These are phyloP conservation scores for Plasmopara viticola DNA, from an alignment of 352 stramenopile genomes.

Conservation along the genomic window DNA sequence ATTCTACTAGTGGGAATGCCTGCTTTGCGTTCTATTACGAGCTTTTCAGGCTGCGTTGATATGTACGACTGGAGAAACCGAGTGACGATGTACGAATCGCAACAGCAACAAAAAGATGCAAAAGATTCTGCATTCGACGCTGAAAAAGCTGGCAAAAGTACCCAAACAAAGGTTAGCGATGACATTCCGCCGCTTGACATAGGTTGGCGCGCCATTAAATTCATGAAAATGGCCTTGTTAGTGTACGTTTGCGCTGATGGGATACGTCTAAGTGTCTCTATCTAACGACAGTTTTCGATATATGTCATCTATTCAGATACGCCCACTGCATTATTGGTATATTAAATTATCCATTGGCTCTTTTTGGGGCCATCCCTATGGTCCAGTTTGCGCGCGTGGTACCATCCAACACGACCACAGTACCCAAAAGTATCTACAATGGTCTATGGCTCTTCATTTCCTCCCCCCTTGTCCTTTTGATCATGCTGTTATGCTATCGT, in stretches of 20 bases:
- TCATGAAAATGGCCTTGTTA: slow-evolving; percentile 43
- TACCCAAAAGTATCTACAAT: slow-evolving; percentile 21
- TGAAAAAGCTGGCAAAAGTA: background rate
- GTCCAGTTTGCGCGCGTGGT: slow-evolving; percentile 51
- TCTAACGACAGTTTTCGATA: slow-evolving; percentile 3
- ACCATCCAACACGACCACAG: slow-evolving; percentile 22
- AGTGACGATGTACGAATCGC: slow-evolving; percentile 29
- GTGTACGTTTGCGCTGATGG: slow-evolving; percentile 31
- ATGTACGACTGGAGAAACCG: slow-evolving; percentile 34
- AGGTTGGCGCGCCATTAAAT: slow-evolving; percentile 55
- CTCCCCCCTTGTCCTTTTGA: slow-evolving; percentile 40
- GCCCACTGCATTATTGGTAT: slow-evolving; percentile 69
- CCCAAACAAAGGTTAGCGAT: background rate
- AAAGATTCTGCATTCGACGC: background rate
- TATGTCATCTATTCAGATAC: slow-evolving; percentile 28
- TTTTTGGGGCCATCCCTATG: slow-evolving; percentile 61
- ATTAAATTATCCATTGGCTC: slow-evolving; percentile 77
- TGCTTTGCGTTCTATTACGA: slow-evolving; percentile 18
- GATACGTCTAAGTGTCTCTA: background rate
- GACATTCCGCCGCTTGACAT: slow-evolving; percentile 23
- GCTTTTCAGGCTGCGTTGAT: slow-evolving; percentile 38
- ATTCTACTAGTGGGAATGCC: slow-evolving; percentile 24
- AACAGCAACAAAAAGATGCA: slow-evolving; percentile 19
- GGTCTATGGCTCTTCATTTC: slow-evolving; percentile 47
- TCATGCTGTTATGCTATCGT: slow-evolving; percentile 18